phyloP scores from a whole-genome alignment of 1,284 basidiomycete genomes.

The Athelia psychrophila region DNA sequence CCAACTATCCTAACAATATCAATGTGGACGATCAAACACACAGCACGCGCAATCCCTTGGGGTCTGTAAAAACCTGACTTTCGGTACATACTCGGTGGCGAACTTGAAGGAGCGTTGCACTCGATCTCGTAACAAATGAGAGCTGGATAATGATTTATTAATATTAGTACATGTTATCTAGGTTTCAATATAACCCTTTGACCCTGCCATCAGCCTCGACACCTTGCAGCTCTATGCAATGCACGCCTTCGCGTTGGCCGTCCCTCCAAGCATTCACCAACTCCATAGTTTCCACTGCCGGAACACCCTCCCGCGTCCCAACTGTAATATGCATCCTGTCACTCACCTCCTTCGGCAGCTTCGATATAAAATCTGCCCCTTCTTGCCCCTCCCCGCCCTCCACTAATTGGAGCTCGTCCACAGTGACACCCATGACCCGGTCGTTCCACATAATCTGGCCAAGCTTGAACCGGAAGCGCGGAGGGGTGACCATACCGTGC shows the following conservation, averaged over 20 bases:
- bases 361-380: constrained; percentile 45
- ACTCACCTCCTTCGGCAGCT: constrained; percentile 46
- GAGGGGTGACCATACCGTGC: constrained; percentile 28
- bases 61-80: background rate
- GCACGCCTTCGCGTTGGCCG: constrained; percentile 29
- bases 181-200: constrained; percentile 29
- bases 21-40: too few species aligned
- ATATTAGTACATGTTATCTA: too few species aligned
- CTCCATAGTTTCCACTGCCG: constrained; percentile 68
- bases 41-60: background rate
- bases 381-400: constrained; percentile 24
- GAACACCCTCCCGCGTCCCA: constrained; percentile 64
- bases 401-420: constrained; percentile 51
- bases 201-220: constrained; percentile 37
- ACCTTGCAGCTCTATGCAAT: constrained; percentile 31
- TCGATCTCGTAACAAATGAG: background rate
- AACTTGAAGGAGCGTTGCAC: background rate
- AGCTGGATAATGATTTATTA: too few species aligned
- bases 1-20: too few species aligned
- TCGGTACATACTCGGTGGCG: background rate
- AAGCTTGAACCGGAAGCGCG: constrained; percentile 61
- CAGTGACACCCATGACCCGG: constrained; percentile 75
- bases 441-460: constrained; percentile 74
- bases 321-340: constrained; percentile 83
- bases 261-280: constrained; percentile 59